A percentile compares a stretch with the other conserved stretches of the same genome.
These are phyloP conservation scores for Chlorella vulgaris DNA, from an alignment of 139 green algal genomes.

Conservation along the genomic window DNA sequence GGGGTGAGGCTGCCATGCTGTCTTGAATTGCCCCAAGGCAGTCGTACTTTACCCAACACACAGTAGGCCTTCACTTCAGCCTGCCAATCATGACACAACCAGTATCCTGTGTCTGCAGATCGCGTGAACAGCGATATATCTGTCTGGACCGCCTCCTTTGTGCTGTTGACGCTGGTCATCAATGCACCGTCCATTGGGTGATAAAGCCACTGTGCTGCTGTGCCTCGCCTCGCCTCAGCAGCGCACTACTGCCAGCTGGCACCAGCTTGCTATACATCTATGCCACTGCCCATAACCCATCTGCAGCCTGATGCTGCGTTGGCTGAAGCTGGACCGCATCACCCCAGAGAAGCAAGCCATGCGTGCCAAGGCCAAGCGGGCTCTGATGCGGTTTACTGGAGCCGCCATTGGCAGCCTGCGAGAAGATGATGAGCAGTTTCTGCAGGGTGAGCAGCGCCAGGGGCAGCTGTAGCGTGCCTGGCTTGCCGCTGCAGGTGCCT, in stretches of 20 bases:
- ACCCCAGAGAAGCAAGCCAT: constrained; percentile 5
- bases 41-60: neutral
- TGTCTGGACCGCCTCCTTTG: constrained; percentile 78
- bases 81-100: neutral
- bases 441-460: constrained; percentile 43
- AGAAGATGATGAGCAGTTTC: constrained; percentile 65
- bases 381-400: constrained; percentile 63
- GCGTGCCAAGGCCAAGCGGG: constrained; percentile 57
- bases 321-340: constrained; percentile 31
- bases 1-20: too few relatives aligned
- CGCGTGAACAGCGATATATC: constrained; percentile 58
- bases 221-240: neutral
- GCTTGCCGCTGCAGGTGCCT: too few relatives aligned
- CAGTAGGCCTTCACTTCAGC: neutral
- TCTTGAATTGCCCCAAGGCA: neutral
- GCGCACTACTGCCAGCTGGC: neutral
- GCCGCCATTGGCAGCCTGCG: constrained; percentile 52
- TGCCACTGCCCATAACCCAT: neutral
- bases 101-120: neutral
- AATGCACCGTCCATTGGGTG: constrained; percentile 64
- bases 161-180: constrained; percentile 85
- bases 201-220: neutral
- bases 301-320: constrained; percentile 42
- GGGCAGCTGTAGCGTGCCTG: neutral
- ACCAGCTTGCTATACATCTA: too few relatives aligned